Conservation (phyloP, 805 yeast genomes). For the Wickerhamiella azyma region DNA sequence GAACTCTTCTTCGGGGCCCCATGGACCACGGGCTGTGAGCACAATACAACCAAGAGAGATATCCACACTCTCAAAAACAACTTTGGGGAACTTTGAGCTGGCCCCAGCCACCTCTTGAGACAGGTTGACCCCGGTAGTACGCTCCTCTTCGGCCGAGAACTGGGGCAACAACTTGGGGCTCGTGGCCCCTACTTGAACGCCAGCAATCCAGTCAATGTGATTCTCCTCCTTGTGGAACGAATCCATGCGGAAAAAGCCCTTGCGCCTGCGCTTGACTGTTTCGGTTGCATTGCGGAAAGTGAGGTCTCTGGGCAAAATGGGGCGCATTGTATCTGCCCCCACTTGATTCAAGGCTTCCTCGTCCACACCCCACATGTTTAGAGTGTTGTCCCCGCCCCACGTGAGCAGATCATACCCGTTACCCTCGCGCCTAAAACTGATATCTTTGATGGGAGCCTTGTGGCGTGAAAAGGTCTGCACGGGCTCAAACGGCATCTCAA, state of each 20-base stretch:
- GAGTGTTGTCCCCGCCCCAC: slow-evolving; percentile 82
- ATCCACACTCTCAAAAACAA: slow-evolving; percentile 73
- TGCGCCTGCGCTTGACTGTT: neutral
- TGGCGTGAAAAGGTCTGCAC: slow-evolving; percentile 64
- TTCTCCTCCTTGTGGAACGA: slow-evolving; percentile 9
- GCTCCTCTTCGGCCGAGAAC: slow-evolving; percentile 16
- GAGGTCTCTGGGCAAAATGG: slow-evolving; percentile 4
- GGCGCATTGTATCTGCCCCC: slow-evolving; percentile 4
- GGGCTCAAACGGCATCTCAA: neutral
- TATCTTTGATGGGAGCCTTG: slow-evolving; percentile 71
- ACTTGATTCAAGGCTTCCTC: slow-evolving; percentile 37
- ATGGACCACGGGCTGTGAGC: slow-evolving; percentile 69
- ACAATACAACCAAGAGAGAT: slow-evolving; percentile 73
- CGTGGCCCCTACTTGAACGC: slow-evolving; percentile 45
- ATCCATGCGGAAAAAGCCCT: slow-evolving; percentile 9
- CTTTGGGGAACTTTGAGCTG: slow-evolving; percentile 78
- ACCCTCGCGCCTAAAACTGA: slow-evolving; percentile 72
- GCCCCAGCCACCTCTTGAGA: slow-evolving; percentile 87
- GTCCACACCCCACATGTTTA: slow-evolving; percentile 65
- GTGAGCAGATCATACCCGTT: slow-evolving; percentile 84
- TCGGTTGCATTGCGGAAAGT: slow-evolving; percentile 9
- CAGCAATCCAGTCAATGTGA: slow-evolving; percentile 79
- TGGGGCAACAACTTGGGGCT: neutral
- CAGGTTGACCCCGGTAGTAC: slow-evolving; percentile 33
- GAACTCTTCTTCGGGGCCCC: slow-evolving; percentile 38